A percentile compares a stretch with the other conserved stretches of the same genome.
Conservation (phyloP, 2,329 filamentous ascomycete species). For the Polychaeton citri region DNA sequence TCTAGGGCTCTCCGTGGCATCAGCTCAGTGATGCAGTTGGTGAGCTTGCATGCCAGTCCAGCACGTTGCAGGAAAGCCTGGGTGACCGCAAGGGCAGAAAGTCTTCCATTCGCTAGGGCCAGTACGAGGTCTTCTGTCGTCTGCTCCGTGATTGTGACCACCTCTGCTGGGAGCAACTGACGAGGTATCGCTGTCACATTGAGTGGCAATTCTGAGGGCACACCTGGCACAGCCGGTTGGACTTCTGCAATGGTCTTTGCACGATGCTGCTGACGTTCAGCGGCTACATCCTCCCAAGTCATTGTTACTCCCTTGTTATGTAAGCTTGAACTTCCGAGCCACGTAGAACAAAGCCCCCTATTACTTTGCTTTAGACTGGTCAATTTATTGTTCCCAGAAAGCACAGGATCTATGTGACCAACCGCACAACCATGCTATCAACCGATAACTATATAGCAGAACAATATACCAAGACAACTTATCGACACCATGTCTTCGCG, state of each 20-base stretch:
- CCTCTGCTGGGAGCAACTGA: slow-evolving; percentile 31
- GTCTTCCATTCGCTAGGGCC: slow-evolving; percentile 30
- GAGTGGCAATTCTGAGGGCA: slow-evolving; percentile 24
- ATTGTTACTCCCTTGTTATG: neutral
- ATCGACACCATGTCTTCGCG: too few species aligned
- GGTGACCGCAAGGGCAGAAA: slow-evolving; percentile 32
- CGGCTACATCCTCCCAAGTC: slow-evolving; percentile 34
- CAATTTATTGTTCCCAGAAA: too few species aligned
- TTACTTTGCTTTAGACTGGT: too few species aligned
- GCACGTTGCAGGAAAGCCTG: slow-evolving; percentile 44
- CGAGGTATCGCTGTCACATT: slow-evolving; percentile 35
- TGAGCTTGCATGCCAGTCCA: slow-evolving; percentile 38
- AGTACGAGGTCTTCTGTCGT: slow-evolving; percentile 30
- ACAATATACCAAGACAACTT: too few species aligned
- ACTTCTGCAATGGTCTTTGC: slow-evolving; percentile 31
- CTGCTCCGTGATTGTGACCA: slow-evolving; percentile 38
- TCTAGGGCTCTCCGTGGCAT: slow-evolving; percentile 24
- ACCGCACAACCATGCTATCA: too few species aligned
- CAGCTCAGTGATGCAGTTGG: slow-evolving; percentile 34
- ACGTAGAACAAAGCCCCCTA: too few species aligned
- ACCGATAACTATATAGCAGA: too few species aligned
- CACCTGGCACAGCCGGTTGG: slow-evolving; percentile 25
- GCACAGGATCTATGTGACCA: too few species aligned
- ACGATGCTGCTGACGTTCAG: slow-evolving; percentile 32
- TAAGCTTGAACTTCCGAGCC: too few species aligned